Conservation (phyloP, 2,329 filamentous ascomycete species). For the Botrytis fabae region DNA sequence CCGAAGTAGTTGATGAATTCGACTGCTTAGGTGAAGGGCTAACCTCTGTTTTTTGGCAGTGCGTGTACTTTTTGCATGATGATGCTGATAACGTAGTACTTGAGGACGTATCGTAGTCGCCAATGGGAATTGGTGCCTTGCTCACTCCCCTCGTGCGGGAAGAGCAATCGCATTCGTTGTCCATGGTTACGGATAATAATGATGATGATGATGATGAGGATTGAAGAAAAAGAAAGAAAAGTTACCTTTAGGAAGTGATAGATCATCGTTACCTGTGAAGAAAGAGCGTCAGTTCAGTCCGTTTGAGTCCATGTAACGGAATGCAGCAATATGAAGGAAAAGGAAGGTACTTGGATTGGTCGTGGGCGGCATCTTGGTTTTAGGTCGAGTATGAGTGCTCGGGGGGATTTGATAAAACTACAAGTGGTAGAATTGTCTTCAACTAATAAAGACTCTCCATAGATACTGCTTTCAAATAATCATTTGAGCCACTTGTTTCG, state of each 20-base stretch:
- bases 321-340: not conserved
- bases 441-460: not conserved
- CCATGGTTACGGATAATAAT: conserved; percentile 20
- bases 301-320: not conserved
- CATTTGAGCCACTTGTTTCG: not conserved
- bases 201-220: conserved; percentile 19
- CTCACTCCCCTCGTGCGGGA: conserved; percentile 1
- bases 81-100: conserved; percentile 13
- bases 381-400: not conserved
- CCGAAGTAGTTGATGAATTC: not conserved
- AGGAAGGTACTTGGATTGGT: conserved; percentile 17
- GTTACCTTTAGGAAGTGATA: conserved; percentile 64
- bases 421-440: not conserved
- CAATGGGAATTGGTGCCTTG: conserved; percentile 13
- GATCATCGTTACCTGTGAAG: conserved; percentile 58
- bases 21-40: not conserved
- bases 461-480: not conserved
- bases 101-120: conserved; percentile 14
- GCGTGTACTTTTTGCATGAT: not conserved
- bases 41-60: not conserved
- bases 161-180: conserved; percentile 20
- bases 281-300: conserved; percentile 27
- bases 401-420: not conserved
- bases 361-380: not conserved
- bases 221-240: conserved; percentile 22